Evolutionary conservation across 2,329 filamentous ascomycete genomes (phyloP).

Genomic region (Mariannaea elegans): DNA sequence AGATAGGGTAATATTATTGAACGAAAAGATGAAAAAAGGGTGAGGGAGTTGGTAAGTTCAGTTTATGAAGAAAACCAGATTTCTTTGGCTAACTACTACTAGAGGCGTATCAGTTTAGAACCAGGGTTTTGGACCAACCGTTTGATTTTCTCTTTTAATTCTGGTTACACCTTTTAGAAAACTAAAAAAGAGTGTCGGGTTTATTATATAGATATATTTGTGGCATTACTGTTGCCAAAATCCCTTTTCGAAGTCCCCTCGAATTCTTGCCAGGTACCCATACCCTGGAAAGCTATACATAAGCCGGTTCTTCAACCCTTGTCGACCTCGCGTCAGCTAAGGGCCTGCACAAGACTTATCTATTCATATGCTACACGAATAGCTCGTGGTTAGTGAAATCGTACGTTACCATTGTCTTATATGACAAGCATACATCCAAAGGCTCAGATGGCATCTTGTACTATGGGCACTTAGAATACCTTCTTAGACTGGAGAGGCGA

Average conservation of each 20-base stretch:
- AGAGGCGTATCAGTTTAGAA: conserved; percentile 37
- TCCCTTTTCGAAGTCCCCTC: not conserved
- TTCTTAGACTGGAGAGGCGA: too few relatives aligned
- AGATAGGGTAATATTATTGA: conserved; percentile 18
- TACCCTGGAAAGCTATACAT: too few relatives aligned
- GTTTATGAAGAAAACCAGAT: too few relatives aligned
- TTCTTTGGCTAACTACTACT: not conserved
- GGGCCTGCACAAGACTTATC: too few relatives aligned
- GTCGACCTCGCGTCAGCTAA: too few relatives aligned
- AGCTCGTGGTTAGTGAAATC: too few relatives aligned
- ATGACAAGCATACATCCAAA: too few relatives aligned
- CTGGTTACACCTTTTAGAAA: conserved; percentile 27
- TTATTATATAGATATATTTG: conserved; percentile 9
- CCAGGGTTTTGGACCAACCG: conserved; percentile 26
- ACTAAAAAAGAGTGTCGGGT: conserved; percentile 27
- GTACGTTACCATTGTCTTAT: too few relatives aligned
- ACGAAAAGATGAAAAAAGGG: conserved; percentile 21
- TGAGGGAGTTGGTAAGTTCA: conserved; percentile 38
- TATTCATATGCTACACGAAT: too few relatives aligned
- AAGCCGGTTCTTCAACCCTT: too few relatives aligned
- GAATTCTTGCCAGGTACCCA: not conserved
- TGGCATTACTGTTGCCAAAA: not conserved
- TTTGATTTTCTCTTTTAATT: conserved; percentile 17
- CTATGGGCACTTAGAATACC: too few relatives aligned
- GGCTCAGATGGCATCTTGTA: too few relatives aligned